These are phyloP conservation scores for Sutorius eximius DNA, from an alignment of 1,284 basidiomycete species.

Conservation along the genomic window DNA sequence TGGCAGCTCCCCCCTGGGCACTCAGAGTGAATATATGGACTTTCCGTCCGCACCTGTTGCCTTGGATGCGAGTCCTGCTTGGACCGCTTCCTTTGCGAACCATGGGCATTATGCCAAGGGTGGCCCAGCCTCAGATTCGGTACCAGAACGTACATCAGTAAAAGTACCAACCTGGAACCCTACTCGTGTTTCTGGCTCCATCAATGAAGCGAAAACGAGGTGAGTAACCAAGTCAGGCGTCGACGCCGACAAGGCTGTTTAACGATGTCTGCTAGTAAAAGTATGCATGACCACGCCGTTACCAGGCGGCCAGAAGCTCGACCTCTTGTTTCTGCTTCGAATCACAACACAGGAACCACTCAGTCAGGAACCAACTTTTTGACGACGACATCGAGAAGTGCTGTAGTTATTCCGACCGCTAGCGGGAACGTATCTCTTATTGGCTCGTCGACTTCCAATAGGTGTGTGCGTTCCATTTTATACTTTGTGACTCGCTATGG, in stretches of 20 bases:
- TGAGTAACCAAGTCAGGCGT: constrained; percentile 1
- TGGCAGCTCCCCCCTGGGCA: not conserved
- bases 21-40: not conserved
- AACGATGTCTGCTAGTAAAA: not conserved
- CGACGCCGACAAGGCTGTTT: not conserved
- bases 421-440: not conserved
- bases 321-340: not conserved
- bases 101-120: not conserved
- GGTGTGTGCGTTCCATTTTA: constrained; percentile 8
- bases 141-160: not conserved
- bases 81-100: not conserved
- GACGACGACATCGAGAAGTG: constrained; percentile 1
- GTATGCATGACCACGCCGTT: not conserved
- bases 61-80: not conserved
- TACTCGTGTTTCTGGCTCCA: not conserved
- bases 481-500: not conserved
- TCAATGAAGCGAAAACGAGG: constrained; percentile 3
- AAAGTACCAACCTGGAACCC: not conserved
- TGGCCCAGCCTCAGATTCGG: not conserved
- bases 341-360: not conserved
- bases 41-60: not conserved
- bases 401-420: constrained; percentile 4
- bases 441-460: not conserved
- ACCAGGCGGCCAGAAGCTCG: not conserved
- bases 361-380: not conserved